Conservation (phyloP, 2,329 filamentous ascomycete species). For the Beauveria scarabaeidicola region DNA sequence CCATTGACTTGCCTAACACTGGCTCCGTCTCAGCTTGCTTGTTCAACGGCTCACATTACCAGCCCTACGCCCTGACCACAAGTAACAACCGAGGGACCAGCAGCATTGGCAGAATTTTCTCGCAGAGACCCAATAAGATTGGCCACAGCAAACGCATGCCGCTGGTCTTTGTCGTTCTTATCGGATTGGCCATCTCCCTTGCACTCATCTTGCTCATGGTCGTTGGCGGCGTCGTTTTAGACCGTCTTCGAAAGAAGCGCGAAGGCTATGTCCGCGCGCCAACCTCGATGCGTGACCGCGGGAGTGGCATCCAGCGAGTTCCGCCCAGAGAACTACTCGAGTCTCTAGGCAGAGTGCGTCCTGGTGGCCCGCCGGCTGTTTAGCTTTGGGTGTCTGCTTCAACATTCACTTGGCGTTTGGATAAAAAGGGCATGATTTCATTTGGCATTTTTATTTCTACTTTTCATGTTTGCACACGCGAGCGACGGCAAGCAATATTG, state of each 20-base stretch:
- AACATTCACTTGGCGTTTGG: constrained; percentile 29
- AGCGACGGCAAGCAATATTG: constrained; percentile 4
- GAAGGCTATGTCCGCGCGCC: constrained; percentile 77
- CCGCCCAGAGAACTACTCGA: constrained; percentile 53
- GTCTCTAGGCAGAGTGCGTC: constrained; percentile 39
- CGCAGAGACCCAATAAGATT: constrained; percentile 73
- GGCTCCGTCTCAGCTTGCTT: constrained; percentile 79
- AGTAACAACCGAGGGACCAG: constrained; percentile 56
- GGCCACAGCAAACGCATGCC: constrained; percentile 47
- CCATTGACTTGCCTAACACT: constrained; percentile 64
- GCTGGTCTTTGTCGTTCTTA: constrained; percentile 70
- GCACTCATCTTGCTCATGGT: constrained; percentile 71
- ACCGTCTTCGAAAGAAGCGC: constrained; percentile 65
- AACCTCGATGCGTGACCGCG: constrained; percentile 53
- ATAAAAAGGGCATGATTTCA: constrained; percentile 20
- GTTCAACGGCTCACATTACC: constrained; percentile 73
- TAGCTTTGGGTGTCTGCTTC: constrained; percentile 25
- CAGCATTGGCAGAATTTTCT: constrained; percentile 74
- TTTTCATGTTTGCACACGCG: not conserved
- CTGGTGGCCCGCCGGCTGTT: constrained; percentile 44
- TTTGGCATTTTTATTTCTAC: not conserved
- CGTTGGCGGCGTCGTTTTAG: constrained; percentile 63
- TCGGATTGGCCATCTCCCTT: constrained; percentile 70
- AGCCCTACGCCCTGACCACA: constrained; percentile 73
- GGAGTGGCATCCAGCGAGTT: constrained; percentile 49